Conservation (phyloP, 495 filamentous ascomycete genomes). For the Penicillium tannophilum region DNA sequence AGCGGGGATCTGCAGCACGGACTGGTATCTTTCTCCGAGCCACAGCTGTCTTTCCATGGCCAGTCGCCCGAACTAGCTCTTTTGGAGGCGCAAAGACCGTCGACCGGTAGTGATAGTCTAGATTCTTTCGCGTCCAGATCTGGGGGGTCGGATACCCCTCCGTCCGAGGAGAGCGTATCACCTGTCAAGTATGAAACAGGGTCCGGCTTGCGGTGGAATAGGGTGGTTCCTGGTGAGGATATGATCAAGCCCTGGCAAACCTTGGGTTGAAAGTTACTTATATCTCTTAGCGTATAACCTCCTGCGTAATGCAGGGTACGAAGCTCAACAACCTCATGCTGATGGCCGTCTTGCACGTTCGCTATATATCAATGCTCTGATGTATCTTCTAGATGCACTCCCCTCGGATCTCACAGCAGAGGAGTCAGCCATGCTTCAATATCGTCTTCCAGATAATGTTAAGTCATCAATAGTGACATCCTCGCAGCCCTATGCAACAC, state of each 20-base stretch:
- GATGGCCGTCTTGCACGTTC: slow-evolving; percentile 57
- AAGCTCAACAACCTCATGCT: slow-evolving; percentile 40
- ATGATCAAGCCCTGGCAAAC: neutral
- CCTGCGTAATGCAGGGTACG: slow-evolving; percentile 41
- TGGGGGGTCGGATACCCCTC: slow-evolving; percentile 15
- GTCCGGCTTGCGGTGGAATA: slow-evolving; percentile 46
- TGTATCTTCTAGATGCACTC: slow-evolving; percentile 67
- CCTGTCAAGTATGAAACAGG: slow-evolving; percentile 35
- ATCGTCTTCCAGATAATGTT: slow-evolving; percentile 34
- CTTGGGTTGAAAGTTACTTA: neutral
- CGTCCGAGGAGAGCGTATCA: slow-evolving; percentile 14
- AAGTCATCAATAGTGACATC: slow-evolving; percentile 19
- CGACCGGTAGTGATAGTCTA: slow-evolving; percentile 24
- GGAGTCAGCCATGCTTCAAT: slow-evolving; percentile 32
- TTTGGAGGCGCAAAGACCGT: slow-evolving; percentile 16
- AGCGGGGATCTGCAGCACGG: slow-evolving; percentile 15
- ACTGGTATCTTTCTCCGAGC: slow-evolving; percentile 23
- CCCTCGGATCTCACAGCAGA: slow-evolving; percentile 56
- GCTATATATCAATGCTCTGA: slow-evolving; percentile 65
- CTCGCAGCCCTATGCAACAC: slow-evolving; percentile 25
- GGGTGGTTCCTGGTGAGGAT: slow-evolving; percentile 41
- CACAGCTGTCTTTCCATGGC: slow-evolving; percentile 14
- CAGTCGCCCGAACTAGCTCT: slow-evolving; percentile 5
- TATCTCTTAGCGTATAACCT: slow-evolving; percentile 37
- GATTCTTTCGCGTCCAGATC: slow-evolving; percentile 22